These are phyloP conservation scores for Amaranthus hypochondriacus DNA, from an alignment of 148 eudicot genomes.

Conservation along the genomic window DNA sequence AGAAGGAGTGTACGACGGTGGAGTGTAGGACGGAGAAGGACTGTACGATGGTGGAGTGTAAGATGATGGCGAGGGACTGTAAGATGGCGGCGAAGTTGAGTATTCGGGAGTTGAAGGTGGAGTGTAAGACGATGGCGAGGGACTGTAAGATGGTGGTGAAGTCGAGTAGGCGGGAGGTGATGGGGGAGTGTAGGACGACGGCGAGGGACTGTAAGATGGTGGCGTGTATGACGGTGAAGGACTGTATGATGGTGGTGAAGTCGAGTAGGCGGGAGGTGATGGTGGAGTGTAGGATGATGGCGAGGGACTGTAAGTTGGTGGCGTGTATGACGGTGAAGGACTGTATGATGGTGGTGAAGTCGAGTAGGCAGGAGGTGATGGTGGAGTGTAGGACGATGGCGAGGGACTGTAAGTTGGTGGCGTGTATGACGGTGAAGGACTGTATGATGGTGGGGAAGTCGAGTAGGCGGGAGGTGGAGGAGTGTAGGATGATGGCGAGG, in stretches of 20 bases:
- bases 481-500: constrained; percentile 10
- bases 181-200: not conserved
- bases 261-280: not conserved
- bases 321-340: constrained; percentile 1
- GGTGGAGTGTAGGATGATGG: not conserved
- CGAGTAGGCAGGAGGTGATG: not conserved
- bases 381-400: not conserved
- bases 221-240: not conserved
- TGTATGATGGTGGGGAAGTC: not conserved
- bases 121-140: not conserved
- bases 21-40: not conserved
- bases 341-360: constrained; percentile 9
- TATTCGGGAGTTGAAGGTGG: not conserved
- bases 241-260: not conserved
- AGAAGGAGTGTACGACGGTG: not conserved
- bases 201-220: not conserved
- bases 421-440: not conserved
- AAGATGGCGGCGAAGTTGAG: constrained; percentile 1
- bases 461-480: not conserved
- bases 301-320: not conserved
- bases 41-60: not conserved
- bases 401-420: not conserved
- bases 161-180: not conserved
- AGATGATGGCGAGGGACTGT: not conserved
- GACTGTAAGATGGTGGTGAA: constrained; percentile 3